Evolutionary conservation across 2,329 filamentous ascomycete genomes (phyloP).

Genomic region (Emergomyces orientalis): DNA sequence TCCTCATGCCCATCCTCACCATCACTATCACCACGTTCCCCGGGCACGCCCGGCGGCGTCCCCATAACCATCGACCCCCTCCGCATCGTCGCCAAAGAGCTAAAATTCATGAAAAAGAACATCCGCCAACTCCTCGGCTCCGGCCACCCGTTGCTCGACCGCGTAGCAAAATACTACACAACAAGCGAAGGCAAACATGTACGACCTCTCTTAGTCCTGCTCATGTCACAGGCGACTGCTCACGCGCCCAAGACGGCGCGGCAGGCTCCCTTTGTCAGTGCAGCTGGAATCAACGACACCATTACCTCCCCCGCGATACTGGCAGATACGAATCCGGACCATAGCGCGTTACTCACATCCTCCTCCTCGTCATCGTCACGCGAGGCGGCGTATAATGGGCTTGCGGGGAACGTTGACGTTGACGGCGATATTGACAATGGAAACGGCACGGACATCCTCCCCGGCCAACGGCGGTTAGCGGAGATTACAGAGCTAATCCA

Average conservation of each 20-base stretch:
- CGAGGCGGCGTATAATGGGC: neutral
- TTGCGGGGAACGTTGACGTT: neutral
- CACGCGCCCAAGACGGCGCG: constrained; percentile 56
- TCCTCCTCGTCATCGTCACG: constrained; percentile 14
- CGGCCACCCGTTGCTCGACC: constrained; percentile 87
- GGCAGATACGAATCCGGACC: constrained; percentile 70
- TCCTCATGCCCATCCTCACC: neutral
- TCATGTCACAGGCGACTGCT: constrained; percentile 94
- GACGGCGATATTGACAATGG: constrained; percentile 4
- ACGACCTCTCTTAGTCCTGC: constrained; percentile 81
- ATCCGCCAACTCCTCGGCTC: constrained; percentile 89
- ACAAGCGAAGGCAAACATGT: constrained; percentile 95
- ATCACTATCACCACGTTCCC: neutral
- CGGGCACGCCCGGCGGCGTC: constrained; percentile 1
- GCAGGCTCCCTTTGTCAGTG: constrained; percentile 19
- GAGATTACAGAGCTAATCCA: constrained; percentile 98
- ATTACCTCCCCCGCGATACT: constrained; percentile 56
- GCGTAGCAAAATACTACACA: constrained; percentile 96
- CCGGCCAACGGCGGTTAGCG: constrained; percentile 83
- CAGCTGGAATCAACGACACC: constrained; percentile 46
- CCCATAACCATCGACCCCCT: constrained; percentile 76
- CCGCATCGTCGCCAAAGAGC: constrained; percentile 84
- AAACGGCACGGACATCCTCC: constrained; percentile 58
- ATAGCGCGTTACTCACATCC: constrained; percentile 44
- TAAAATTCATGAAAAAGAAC: constrained; percentile 91